Percentiles rank a stretch among this genome's conserved stretches.
phyloP scores from a whole-genome alignment of 2,329 filamentous ascomycete genomes.

The Hypomyces rosellus region DNA sequence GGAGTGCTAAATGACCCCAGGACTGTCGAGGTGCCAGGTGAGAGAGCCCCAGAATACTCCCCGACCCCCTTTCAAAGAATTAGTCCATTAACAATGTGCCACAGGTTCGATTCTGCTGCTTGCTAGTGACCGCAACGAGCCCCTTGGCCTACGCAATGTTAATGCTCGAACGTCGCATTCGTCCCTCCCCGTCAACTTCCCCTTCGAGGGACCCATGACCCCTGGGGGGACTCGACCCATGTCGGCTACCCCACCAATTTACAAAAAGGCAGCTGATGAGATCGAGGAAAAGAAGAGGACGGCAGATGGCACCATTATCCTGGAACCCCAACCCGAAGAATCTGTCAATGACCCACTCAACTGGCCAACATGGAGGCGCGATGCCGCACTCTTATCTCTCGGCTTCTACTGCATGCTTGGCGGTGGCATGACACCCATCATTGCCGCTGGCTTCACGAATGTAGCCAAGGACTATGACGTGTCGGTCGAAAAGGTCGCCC shows the following conservation, averaged over 20 bases:
- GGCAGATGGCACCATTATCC: constrained; percentile 72
- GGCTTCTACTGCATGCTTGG: constrained; percentile 92
- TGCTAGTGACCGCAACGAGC: constrained; percentile 49
- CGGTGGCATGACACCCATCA: constrained; percentile 83
- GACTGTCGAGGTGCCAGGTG: constrained; percentile 85
- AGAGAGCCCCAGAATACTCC: constrained; percentile 16
- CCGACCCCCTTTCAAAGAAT: background rate
- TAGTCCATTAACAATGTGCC: constrained; percentile 2
- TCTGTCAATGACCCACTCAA: constrained; percentile 87
- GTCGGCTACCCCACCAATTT: background rate
- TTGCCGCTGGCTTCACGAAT: constrained; percentile 83
- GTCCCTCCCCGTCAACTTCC: constrained; percentile 44
- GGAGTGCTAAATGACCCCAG: constrained; percentile 77
- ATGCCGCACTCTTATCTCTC: constrained; percentile 71
- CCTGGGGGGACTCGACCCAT: constrained; percentile 20
- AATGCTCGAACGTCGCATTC: constrained; percentile 54
- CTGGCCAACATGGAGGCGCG: constrained; percentile 77
- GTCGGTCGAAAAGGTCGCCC: constrained; percentile 63
- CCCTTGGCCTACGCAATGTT: constrained; percentile 51
- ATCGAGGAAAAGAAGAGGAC: constrained; percentile 63
- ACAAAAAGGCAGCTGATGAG: constrained; percentile 4
- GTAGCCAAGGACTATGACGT: constrained; percentile 63
- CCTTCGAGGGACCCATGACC: constrained; percentile 28
- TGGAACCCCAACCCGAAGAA: constrained; percentile 89
- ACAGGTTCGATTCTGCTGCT: constrained; percentile 54